Conservation (phyloP, 257 asterid species). For the Solanum megistacrolobum region DNA sequence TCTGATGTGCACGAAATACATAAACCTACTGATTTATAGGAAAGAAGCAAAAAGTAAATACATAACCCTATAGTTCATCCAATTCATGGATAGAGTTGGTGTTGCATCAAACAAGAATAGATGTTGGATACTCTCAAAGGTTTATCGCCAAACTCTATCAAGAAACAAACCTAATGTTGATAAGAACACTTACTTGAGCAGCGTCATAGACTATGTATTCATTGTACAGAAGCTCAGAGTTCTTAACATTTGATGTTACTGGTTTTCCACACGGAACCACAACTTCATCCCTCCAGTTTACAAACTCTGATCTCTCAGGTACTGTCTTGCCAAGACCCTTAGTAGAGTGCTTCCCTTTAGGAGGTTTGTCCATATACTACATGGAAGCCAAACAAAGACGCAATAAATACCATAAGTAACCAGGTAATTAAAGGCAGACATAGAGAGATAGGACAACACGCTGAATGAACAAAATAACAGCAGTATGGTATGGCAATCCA, state of each 20-base stretch:
- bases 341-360: constrained; percentile 82
- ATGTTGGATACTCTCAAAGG: neutral
- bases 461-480: neutral
- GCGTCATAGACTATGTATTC: constrained; percentile 84
- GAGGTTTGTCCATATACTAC: constrained; percentile 93
- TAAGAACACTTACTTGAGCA: constrained; percentile 62
- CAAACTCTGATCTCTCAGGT: constrained; percentile 59
- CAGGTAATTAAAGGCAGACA: neutral
- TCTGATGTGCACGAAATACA: neutral
- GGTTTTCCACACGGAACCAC: constrained; percentile 92
- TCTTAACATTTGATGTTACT: constrained; percentile 51
- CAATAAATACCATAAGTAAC: neutral
- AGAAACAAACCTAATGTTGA: neutral
- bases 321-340: constrained; percentile 86
- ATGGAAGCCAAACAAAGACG: neutral
- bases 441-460: neutral
- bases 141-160: neutral
- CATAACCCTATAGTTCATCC: neutral
- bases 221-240: constrained; percentile 82
- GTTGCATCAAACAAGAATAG: neutral
- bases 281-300: constrained; percentile 75
- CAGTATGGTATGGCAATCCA: neutral
- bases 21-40: neutral
- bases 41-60: neutral
- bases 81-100: neutral